Evolutionary conservation across 225 moss, liverwort and hornwort genomes (phyloP).

Genomic region (Ulota crispa): DNA sequence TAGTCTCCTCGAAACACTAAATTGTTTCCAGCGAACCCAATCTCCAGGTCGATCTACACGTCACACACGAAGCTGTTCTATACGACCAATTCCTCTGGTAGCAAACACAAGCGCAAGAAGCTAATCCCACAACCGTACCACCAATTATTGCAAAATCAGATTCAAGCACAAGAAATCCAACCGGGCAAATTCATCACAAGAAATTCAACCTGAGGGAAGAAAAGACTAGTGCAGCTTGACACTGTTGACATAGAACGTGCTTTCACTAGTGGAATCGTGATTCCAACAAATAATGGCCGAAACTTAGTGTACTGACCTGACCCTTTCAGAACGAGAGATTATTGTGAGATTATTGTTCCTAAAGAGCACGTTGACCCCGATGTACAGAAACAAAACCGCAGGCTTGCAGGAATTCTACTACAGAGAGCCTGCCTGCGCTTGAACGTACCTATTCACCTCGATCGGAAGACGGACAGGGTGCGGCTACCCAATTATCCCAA

Average conservation of each 20-base stretch:
- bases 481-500: neutral
- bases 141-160: neutral
- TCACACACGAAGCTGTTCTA: neutral
- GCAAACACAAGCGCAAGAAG: neutral
- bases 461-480: neutral
- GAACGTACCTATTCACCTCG: conserved; percentile 20
- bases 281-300: neutral
- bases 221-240: neutral
- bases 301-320: neutral
- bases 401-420: neutral
- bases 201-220: neutral
- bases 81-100: neutral
- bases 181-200: neutral
- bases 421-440: neutral
- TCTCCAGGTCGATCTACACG: neutral
- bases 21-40: neutral
- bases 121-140: neutral
- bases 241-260: neutral
- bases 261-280: neutral
- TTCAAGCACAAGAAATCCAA: conserved; percentile 4
- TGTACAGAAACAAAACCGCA: neutral
- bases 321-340: neutral
- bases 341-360: neutral
- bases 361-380: neutral
- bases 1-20: neutral